These are phyloP conservation scores for Stachybotrys chartarum DNA, from an alignment of 2,329 filamentous ascomycete genomes.

Conservation along the genomic window DNA sequence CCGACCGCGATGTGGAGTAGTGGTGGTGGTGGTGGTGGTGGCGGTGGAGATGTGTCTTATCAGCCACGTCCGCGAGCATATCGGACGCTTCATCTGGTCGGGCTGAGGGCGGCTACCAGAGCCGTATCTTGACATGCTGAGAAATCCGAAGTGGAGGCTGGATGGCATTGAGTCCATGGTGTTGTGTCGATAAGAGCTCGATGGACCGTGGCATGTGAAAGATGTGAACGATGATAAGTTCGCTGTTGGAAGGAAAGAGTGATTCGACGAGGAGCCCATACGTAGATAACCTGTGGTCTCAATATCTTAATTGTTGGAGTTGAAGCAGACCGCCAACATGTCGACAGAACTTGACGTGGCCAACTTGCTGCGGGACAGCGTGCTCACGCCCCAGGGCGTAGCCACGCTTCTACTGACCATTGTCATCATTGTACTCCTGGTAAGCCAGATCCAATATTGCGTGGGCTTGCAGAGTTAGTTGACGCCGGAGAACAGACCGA, in stretches of 20 bases:
- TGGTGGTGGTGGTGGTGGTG: neutral
- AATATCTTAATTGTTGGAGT: neutral
- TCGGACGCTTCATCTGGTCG: too few relatives aligned
- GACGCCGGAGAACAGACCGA: neutral
- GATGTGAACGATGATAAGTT: too few relatives aligned
- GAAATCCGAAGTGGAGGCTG: neutral
- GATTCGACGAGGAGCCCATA: too few relatives aligned
- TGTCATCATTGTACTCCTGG: neutral
- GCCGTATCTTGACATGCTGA: neutral
- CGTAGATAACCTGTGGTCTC: too few relatives aligned
- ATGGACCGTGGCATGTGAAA: too few relatives aligned
- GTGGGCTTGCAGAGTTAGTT: too few relatives aligned
- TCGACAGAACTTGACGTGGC: neutral
- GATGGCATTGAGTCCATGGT: too few relatives aligned
- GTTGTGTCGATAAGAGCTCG: too few relatives aligned
- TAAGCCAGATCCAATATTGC: neutral
- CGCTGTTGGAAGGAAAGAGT: too few relatives aligned
- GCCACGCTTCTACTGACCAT: neutral
- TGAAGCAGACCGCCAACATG: neutral
- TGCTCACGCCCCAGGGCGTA: neutral
- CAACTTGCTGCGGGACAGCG: neutral
- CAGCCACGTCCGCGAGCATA: neutral
- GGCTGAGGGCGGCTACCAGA: neutral
- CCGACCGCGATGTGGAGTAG: neutral
- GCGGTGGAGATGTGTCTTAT: neutral